Percentiles rank a stretch among this genome's conserved stretches.
These are phyloP conservation scores for Buxus sempervirens DNA, from an alignment of 164 flowering plant species.

Conservation along the genomic window DNA sequence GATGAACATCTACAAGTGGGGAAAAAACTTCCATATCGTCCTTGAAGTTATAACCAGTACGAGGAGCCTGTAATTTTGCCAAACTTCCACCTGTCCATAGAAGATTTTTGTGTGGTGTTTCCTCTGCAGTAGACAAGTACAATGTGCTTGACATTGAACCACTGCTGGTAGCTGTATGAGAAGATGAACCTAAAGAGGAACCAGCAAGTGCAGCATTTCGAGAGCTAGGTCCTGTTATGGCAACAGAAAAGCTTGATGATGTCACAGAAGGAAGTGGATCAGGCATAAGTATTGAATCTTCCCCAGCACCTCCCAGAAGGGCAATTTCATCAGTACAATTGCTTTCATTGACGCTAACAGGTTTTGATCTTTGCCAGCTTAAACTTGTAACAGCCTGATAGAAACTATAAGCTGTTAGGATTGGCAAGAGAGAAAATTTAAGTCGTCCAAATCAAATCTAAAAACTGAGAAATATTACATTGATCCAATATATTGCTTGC, in stretches of 20 bases:
- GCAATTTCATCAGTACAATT: conserved; percentile 75
- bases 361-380: conserved; percentile 98
- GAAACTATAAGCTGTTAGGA: conserved; percentile 24
- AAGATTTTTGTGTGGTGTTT: conserved; percentile 66
- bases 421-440: not conserved
- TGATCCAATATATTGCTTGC: not conserved
- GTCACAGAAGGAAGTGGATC: conserved; percentile 89
- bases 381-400: conserved; percentile 88
- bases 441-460: not conserved
- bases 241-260: conserved; percentile 47
- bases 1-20: conserved; percentile 92
- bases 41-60: conserved; percentile 58
- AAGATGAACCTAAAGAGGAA: conserved; percentile 39
- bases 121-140: conserved; percentile 46
- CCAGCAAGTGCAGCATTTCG: conserved; percentile 45
- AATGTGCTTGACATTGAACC: conserved; percentile 37
- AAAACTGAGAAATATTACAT: not conserved
- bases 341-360: conserved; percentile 66
- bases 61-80: conserved; percentile 67
- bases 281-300: conserved; percentile 94
- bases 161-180: conserved; percentile 31
- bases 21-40: conserved; percentile 99
- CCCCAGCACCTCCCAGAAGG: conserved; percentile 83
- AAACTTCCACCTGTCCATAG: conserved; percentile 60
- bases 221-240: conserved; percentile 38